These are phyloP conservation scores for Moricandia moricandioides DNA, from an alignment of 345 rosid species.

Conservation along the genomic window DNA sequence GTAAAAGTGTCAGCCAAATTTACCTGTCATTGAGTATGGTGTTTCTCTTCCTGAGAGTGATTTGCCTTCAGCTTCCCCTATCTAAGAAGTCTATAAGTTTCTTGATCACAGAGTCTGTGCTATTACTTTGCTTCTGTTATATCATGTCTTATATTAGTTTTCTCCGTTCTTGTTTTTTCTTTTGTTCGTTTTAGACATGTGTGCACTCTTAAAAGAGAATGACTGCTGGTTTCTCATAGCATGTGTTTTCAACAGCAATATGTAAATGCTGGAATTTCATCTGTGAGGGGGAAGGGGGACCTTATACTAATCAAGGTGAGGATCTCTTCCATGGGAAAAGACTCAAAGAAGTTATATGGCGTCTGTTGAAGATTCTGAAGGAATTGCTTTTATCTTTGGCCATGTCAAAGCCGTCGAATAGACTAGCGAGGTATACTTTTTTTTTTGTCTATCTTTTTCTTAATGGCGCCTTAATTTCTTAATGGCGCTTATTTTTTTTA, in stretches of 20 bases:
- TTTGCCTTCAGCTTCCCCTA: too few relatives aligned
- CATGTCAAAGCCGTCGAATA: not conserved
- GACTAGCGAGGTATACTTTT: not conserved
- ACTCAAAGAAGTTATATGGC: too few relatives aligned
- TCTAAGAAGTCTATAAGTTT: too few relatives aligned
- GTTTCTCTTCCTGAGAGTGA: constrained; percentile 58
- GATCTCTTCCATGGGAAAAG: too few relatives aligned
- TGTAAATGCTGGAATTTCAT: too few relatives aligned
- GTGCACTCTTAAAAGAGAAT: constrained; percentile 10
- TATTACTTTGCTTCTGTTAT: not conserved
- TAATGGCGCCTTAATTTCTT: not conserved
- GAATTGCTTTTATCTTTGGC: too few relatives aligned
- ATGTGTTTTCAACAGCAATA: not conserved
- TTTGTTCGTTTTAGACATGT: not conserved
- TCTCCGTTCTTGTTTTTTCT: too few relatives aligned
- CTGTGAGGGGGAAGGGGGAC: too few relatives aligned
- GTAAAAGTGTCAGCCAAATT: constrained; percentile 68
- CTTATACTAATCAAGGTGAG: too few relatives aligned
- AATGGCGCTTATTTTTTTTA: not conserved
- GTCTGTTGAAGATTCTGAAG: not conserved
- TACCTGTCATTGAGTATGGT: constrained; percentile 75
- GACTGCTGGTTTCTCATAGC: constrained; percentile 16
- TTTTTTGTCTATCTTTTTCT: not conserved
- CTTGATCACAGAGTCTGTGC: too few relatives aligned
- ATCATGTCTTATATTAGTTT: not conserved